Evolutionary conservation across 257 asterid genomes (phyloP).

Genomic region (Solanum gandarillasii): DNA sequence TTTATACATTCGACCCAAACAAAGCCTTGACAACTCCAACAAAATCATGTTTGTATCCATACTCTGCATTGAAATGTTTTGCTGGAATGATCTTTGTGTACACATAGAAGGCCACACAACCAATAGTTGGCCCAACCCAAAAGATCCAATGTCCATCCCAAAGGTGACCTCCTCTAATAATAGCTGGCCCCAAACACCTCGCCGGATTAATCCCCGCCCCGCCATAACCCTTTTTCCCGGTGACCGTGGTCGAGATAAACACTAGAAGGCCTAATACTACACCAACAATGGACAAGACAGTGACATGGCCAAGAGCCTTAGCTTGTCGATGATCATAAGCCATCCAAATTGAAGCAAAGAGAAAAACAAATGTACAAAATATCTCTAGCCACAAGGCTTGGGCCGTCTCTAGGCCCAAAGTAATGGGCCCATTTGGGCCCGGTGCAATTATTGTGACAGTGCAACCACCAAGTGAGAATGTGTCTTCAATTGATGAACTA

Average conservation of each 20-base stretch:
- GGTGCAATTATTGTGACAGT: slow-evolving; percentile 41
- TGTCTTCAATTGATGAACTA: slow-evolving; percentile 14
- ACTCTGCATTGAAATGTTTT: slow-evolving; percentile 37
- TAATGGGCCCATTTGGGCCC: slow-evolving; percentile 40
- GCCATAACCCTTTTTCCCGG: slow-evolving; percentile 37
- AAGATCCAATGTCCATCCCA: slow-evolving; percentile 79
- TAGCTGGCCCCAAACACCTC: slow-evolving; percentile 61
- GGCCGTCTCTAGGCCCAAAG: slow-evolving; percentile 32
- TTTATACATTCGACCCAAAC: not conserved
- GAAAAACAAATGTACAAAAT: slow-evolving; percentile 46
- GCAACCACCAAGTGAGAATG: slow-evolving; percentile 64
- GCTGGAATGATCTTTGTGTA: slow-evolving; percentile 56
- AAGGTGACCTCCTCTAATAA: slow-evolving; percentile 66
- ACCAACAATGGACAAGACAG: slow-evolving; percentile 37
- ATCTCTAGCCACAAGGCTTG: slow-evolving; percentile 66
- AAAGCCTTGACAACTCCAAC: slow-evolving; percentile 31
- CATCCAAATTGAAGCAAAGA: slow-evolving; percentile 69
- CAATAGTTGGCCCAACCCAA: slow-evolving; percentile 63
- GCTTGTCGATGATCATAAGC: slow-evolving; percentile 69
- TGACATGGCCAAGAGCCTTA: slow-evolving; percentile 27
- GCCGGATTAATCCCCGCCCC: slow-evolving; percentile 83
- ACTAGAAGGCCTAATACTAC: slow-evolving; percentile 52
- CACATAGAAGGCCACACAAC: slow-evolving; percentile 48
- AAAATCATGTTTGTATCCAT: slow-evolving; percentile 50
- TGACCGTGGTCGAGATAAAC: slow-evolving; percentile 45